Conservation (phyloP, 768 basidiomycete genomes). For the Russula compacta region DNA sequence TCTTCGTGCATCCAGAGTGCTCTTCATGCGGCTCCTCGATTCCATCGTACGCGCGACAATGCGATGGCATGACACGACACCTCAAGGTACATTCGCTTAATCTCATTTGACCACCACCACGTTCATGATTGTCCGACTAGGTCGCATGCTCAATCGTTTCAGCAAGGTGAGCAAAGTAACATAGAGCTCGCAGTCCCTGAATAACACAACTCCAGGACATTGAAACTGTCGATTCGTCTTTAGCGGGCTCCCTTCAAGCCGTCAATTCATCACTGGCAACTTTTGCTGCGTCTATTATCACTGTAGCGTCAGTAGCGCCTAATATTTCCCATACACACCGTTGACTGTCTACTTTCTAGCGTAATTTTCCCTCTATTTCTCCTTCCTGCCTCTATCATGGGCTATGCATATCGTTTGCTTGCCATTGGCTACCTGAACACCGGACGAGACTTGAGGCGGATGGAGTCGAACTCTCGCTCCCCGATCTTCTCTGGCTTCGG, state of each 20-base stretch:
- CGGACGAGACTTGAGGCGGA: conserved; percentile 75
- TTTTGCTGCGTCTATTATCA: conserved; percentile 68
- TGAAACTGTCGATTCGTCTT: conserved; percentile 73
- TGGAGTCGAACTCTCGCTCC: conserved; percentile 83
- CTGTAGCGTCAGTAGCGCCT: conserved; percentile 43
- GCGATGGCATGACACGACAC: conserved; percentile 78
- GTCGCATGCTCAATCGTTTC: conserved; percentile 82
- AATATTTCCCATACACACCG: conserved; percentile 18
- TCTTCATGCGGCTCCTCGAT: conserved; percentile 47
- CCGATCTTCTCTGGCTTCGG: conserved; percentile 80
- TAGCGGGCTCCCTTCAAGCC: conserved; percentile 58
- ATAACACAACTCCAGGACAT: conserved; percentile 44
- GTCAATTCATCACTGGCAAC: conserved; percentile 73
- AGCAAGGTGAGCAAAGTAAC: conserved; percentile 41
- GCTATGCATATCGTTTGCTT: conserved; percentile 59
- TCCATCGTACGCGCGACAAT: conserved; percentile 76
- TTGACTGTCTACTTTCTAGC: conserved; percentile 27
- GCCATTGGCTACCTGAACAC: conserved; percentile 70
- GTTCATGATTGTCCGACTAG: conserved; percentile 27
- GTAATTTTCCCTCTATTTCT: conserved; percentile 77
- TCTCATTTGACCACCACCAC: background rate
- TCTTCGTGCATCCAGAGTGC: conserved; percentile 28
- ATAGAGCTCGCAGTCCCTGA: background rate
- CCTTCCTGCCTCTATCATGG: conserved; percentile 65
- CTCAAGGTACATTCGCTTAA: conserved; percentile 43